Percentiles rank a stretch among this genome's conserved stretches.
These are phyloP conservation scores for Astrothelium macrocarpum DNA, from an alignment of 495 filamentous ascomycete species.

Conservation along the genomic window DNA sequence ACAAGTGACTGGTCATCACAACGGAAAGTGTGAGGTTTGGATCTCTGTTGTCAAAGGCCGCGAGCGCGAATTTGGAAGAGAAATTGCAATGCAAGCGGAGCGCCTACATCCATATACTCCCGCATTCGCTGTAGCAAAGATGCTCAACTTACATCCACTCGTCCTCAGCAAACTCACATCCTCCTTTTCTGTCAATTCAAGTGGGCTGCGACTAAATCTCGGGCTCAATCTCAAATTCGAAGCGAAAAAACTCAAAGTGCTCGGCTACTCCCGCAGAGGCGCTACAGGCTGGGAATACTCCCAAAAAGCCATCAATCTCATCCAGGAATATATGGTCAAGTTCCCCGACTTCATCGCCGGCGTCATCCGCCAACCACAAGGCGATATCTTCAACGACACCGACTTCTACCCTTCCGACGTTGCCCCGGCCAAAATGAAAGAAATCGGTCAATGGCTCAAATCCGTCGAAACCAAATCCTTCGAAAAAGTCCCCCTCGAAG, in stretches of 20 bases:
- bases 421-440: slow-evolving; percentile 66
- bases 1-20: slow-evolving; percentile 62
- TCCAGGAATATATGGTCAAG: slow-evolving; percentile 78
- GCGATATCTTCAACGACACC: slow-evolving; percentile 65
- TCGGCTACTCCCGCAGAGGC: slow-evolving; percentile 84
- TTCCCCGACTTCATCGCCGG: slow-evolving; percentile 93
- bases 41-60: slow-evolving; percentile 56
- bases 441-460: slow-evolving; percentile 89
- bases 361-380: slow-evolving; percentile 65
- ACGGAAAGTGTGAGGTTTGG: slow-evolving; percentile 62
- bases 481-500: slow-evolving; percentile 86
- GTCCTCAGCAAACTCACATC: slow-evolving; percentile 93
- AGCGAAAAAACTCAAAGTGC: slow-evolving; percentile 84
- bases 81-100: slow-evolving; percentile 59
- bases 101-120: slow-evolving; percentile 64
- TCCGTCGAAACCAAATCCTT: slow-evolving; percentile 80
- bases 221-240: slow-evolving; percentile 97
- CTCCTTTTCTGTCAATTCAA: slow-evolving; percentile 72
- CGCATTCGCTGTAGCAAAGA: slow-evolving; percentile 74
- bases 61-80: slow-evolving; percentile 71
- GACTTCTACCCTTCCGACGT: slow-evolving; percentile 67
- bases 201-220: slow-evolving; percentile 71
- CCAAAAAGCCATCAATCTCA: slow-evolving; percentile 65
- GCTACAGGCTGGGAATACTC: slow-evolving; percentile 92
- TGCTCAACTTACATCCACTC: slow-evolving; percentile 70